Evolutionary conservation across 257 asterid species (phyloP).

Genomic region (Nemophila menziesii): DNA sequence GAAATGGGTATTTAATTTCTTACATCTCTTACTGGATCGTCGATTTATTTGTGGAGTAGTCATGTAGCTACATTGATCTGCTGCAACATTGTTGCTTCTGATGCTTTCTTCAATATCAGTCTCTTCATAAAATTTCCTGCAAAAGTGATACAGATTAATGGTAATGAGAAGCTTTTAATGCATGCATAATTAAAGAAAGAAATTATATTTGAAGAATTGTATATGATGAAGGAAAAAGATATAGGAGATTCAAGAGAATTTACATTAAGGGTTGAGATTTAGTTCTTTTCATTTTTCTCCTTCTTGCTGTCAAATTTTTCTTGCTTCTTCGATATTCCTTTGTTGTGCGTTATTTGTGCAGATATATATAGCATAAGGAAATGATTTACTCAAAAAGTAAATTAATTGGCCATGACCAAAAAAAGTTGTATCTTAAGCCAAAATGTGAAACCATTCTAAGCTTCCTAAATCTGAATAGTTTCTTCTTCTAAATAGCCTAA

Average conservation of each 20-base stretch:
- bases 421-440: no score
- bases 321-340: not conserved
- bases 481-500: no score
- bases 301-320: not conserved
- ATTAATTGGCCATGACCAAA: no score
- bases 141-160: not conserved
- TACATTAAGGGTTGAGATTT: conserved; percentile 53
- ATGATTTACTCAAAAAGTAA: no score
- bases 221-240: not conserved
- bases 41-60: conserved; percentile 23
- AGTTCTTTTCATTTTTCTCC: conserved; percentile 34
- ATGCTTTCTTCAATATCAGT: conserved; percentile 13
- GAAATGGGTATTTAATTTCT: not conserved
- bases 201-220: not conserved
- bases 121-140: conserved; percentile 36
- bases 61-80: conserved; percentile 31
- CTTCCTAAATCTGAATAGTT: no score
- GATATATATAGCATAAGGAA: no score
- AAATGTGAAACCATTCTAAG: no score
- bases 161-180: not conserved
- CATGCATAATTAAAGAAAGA: not conserved
- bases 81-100: conserved; percentile 5
- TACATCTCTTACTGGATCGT: conserved; percentile 36
- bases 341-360: not conserved
- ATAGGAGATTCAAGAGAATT: conserved; percentile 1